Base-by-base conservation (phyloP, 2,329 filamentous ascomycete genomes). In the Xylaria sp. region DNA sequence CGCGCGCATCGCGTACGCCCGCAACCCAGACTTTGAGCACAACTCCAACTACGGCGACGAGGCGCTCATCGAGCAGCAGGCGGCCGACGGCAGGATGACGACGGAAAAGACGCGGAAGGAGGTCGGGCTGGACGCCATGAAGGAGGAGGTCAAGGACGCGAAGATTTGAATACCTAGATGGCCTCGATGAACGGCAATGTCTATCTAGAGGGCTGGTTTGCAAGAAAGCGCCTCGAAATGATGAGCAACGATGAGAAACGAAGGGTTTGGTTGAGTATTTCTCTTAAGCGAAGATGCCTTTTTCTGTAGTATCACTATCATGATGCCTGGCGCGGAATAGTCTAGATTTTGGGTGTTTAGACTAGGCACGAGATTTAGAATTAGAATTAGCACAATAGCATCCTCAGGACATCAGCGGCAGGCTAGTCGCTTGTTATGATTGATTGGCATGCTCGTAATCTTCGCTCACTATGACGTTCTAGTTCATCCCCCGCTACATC, bases 11-110 rank as follows among this genome's bases (percentile, higher is more conserved):
- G 95, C 94, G 21, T 98, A 96, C 78, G 91, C 82, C 1, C 87
- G 92, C 81, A 89, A 93, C 77, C 95, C 95, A 3, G 91, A 93
- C 77, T 97, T 97, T 79, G 93, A 97, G 82, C 85, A 88, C 71
- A 88, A 88, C 63, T 74, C 76, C 2, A 80, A 83, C 61, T 84
- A 82, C 74, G 87, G 87, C 4, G 87, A 89, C 72, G 82, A 85
- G 75, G 75, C 77, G 4, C 79, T 89, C 42, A 87, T 89, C 57
- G 75, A 81, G 54, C 76, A 76, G 17, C 79, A 85, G 60, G 80
- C 82, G 50, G 78, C 79, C 39, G 76, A 88, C 39, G 83, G 87
- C 8, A 75, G 73, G 61, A 76, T 85, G 34, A 80, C 82, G 27
- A 81, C 84, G 21, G 86, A 87, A 78, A 82, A 81, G 74, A 75